These are phyloP conservation scores for Echinochloa phyllopogon DNA, from an alignment of 176 grass and related monocot species.

Conservation along the genomic window DNA sequence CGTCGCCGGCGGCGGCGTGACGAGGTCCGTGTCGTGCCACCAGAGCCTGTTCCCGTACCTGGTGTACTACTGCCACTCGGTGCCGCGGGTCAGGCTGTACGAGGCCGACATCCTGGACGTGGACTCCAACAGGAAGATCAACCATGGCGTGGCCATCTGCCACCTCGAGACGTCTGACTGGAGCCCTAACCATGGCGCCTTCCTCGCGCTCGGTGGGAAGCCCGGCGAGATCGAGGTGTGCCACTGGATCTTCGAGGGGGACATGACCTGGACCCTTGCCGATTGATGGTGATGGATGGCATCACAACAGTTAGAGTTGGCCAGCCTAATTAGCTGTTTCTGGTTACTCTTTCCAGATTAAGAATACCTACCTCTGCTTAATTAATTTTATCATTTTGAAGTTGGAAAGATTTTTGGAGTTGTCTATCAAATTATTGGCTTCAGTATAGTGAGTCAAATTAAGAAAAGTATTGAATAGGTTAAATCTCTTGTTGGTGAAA, in stretches of 20 bases:
- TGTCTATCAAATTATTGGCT: constrained; percentile 15
- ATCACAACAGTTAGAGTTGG: not conserved
- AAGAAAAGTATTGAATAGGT: not conserved
- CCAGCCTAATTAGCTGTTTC: not conserved
- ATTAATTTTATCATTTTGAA: not conserved
- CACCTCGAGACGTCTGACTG: constrained; percentile 71
- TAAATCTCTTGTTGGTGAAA: not conserved
- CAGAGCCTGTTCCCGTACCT: constrained; percentile 82
- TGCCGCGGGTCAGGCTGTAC: constrained; percentile 63
- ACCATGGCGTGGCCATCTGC: constrained; percentile 67
- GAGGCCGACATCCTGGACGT: constrained; percentile 67
- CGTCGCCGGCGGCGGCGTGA: constrained; percentile 55
- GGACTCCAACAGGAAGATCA: constrained; percentile 51
- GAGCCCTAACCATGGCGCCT: constrained; percentile 60
- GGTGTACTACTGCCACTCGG: constrained; percentile 79
- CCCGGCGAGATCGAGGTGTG: constrained; percentile 70
- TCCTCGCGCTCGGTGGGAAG: constrained; percentile 53
- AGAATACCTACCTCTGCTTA: not conserved
- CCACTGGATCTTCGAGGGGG: constrained; percentile 84
- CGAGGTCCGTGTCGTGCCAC: constrained; percentile 66
- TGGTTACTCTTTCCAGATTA: not conserved
- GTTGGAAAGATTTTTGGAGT: not conserved
- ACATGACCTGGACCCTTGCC: constrained; percentile 66
- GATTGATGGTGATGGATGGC: constrained; percentile 26
- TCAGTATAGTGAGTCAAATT: too few species aligned